phyloP scores from a whole-genome alignment of 805 yeast species.

The Pichia scutulata region DNA sequence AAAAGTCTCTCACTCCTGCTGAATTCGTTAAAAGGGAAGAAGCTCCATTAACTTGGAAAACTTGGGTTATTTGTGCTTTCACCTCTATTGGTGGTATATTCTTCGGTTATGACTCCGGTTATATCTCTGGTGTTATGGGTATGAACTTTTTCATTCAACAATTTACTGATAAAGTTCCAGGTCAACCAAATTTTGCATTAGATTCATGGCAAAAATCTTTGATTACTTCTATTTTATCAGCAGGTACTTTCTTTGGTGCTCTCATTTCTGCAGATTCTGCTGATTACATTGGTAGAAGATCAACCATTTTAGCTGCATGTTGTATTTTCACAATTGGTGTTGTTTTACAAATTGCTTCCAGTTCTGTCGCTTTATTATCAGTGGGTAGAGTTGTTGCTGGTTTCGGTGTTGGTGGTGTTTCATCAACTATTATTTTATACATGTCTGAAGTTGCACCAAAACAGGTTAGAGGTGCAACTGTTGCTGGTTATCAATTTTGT shows the following conservation, averaged over 20 bases:
- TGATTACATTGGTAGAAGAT: conserved; percentile 39
- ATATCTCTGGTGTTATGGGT: conserved; percentile 58
- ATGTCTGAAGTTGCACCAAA: conserved; percentile 75
- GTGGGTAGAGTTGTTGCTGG: conserved; percentile 74
- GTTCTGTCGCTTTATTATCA: conserved; percentile 42
- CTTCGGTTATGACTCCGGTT: conserved; percentile 65
- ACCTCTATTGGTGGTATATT: conserved; percentile 64
- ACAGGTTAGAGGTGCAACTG: conserved; percentile 72
- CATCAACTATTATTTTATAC: conserved; percentile 71
- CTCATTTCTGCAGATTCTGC: conserved; percentile 50
- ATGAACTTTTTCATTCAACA: conserved; percentile 40
- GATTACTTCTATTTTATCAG: conserved; percentile 65
- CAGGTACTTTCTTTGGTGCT: conserved; percentile 68
- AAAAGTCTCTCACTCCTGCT: background rate
- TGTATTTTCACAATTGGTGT: conserved; percentile 41
- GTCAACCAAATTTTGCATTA: conserved; percentile 17
- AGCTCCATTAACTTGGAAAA: conserved; percentile 31
- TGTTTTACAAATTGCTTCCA: conserved; percentile 38
- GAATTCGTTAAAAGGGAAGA: conserved; percentile 20
- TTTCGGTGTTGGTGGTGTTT: conserved; percentile 67
- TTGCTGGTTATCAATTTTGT: conserved; percentile 58
- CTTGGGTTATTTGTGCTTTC: conserved; percentile 41
- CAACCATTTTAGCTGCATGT: conserved; percentile 38
- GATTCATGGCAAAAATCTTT: conserved; percentile 32
- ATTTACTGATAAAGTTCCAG: conserved; percentile 27